phyloP scores from a whole-genome alignment of 805 yeast genomes.

The Suhomyces canberraensis region DNA sequence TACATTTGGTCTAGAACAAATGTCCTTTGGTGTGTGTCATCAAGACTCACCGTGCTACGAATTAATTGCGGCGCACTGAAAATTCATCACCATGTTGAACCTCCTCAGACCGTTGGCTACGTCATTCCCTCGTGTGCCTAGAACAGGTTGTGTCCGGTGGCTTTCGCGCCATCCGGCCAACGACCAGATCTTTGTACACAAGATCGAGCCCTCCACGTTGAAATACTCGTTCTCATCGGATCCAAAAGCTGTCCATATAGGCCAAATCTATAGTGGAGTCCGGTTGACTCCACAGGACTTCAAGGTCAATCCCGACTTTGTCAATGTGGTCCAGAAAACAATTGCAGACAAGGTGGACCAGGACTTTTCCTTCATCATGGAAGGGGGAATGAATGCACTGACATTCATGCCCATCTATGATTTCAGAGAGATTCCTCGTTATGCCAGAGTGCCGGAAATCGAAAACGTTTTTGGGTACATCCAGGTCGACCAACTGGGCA shows the following conservation, averaged over 20 bases:
- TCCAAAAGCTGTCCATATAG: constrained; percentile 10
- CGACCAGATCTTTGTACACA: constrained; percentile 10
- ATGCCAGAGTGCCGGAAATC: constrained; percentile 65
- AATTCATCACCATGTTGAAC: too few relatives aligned
- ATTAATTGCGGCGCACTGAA: too few relatives aligned
- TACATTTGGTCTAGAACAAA: too few relatives aligned
- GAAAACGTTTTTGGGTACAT: constrained; percentile 73
- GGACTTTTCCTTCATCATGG: constrained; percentile 55
- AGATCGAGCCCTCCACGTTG: constrained; percentile 1
- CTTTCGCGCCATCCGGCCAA: background rate
- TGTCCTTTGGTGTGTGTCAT: too few relatives aligned
- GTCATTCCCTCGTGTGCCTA: too few relatives aligned
- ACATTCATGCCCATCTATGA: constrained; percentile 71
- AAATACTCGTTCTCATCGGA: constrained; percentile 10
- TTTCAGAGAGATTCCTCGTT: constrained; percentile 59
- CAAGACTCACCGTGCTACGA: too few relatives aligned
- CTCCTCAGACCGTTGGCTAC: too few relatives aligned
- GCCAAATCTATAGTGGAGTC: constrained; percentile 4
- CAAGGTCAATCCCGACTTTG: constrained; percentile 24
- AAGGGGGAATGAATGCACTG: constrained; percentile 50
- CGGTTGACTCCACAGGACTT: constrained; percentile 21
- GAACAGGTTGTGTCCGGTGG: background rate
- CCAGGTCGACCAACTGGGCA: constrained; percentile 51
- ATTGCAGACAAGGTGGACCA: constrained; percentile 24
- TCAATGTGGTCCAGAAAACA: constrained; percentile 24